Base-by-base conservation (phyloP, 805 yeast species). In the Candida ovalis region DNA sequence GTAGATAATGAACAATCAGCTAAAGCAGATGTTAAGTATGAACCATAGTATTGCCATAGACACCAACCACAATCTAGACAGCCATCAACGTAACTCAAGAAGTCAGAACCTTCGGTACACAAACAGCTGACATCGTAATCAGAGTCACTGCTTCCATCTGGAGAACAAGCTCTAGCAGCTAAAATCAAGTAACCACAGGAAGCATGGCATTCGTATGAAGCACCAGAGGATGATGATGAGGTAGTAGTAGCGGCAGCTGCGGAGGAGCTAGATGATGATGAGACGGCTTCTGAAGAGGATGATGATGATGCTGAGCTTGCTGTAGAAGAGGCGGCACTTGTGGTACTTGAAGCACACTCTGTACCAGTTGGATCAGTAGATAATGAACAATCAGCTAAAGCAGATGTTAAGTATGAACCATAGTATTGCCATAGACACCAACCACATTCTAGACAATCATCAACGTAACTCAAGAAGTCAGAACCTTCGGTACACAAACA, bases 61-160 rank as follows among this genome's bases (percentile, higher is more conserved):
- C 70, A 66, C 70, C 73, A 68, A 37, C 72, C 73, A 64, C 74
- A 70, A 45, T 59, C 69, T 54, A 70, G 58, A 59, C 74, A 70
- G 8, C 54, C 52, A 17, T 56, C 53, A 51, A 68, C 66, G 39
- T 58, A 53, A 12, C 43, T 24, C 44, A 58, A 15, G 60, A 70
- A 70, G 3, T 47, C 25, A 28, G 67, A 42, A 30, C 43, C 68
- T 0, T 46, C 39, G n/a, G 53, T 40, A 66, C 74, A 70, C 39
- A 70, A 54, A 58, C 72, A 67, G n/a, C 53, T 45, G 23, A 49
- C 24, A 54, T 64, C 64, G 58, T 62, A 67, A 38, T 69, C 65
- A 18, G 67, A 64, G 56, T 50, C 51, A 15, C 35, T 28, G 1
- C 17, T 22, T 18, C 48, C 54, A 19, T 43, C 40, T 13, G 33